phyloP scores from a whole-genome alignment of 2,329 filamentous ascomycete species.

The Fusarium xyrophilum region DNA sequence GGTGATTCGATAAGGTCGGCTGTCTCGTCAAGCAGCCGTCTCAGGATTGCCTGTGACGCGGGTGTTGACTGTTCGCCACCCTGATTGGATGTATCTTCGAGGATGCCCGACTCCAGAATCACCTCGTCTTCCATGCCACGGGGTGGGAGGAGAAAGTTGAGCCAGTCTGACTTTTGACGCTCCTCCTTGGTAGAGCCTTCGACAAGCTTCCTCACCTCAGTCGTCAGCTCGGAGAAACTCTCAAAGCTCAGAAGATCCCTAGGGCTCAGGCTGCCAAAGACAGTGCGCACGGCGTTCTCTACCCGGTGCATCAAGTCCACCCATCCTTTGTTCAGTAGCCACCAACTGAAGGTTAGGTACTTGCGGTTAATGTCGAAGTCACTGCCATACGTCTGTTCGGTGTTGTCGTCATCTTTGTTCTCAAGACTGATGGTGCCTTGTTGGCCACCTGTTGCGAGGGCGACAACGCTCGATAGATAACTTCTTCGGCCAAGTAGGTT shows the following conservation, averaged over 20 bases:
- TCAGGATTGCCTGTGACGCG: slow-evolving; percentile 66
- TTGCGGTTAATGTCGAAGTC: slow-evolving; percentile 96
- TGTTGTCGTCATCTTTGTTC: slow-evolving; percentile 89
- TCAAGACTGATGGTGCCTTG: slow-evolving; percentile 85
- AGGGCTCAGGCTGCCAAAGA: slow-evolving; percentile 88
- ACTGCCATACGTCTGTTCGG: slow-evolving; percentile 82
- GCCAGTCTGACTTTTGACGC: slow-evolving; percentile 68
- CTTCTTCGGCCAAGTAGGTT: slow-evolving; percentile 95
- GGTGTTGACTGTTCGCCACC: slow-evolving; percentile 47
- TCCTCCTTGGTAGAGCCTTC: slow-evolving; percentile 66
- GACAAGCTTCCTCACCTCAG: slow-evolving; percentile 83
- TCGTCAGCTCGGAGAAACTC: slow-evolving; percentile 77
- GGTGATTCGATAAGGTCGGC: slow-evolving; percentile 95
- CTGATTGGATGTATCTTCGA: slow-evolving; percentile 55
- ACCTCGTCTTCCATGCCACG: slow-evolving; percentile 81
- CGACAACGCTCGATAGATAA: slow-evolving; percentile 94
- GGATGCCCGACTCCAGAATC: slow-evolving; percentile 83
- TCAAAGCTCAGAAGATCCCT: slow-evolving; percentile 86
- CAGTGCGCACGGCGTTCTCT: slow-evolving; percentile 82
- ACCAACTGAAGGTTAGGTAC: slow-evolving; percentile 98
- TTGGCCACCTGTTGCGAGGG: slow-evolving; percentile 77
- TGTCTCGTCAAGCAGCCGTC: slow-evolving; percentile 91
- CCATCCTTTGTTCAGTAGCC: slow-evolving; percentile 92
- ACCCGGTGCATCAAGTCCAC: slow-evolving; percentile 81
- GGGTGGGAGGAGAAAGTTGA: slow-evolving; percentile 82